Conservation (phyloP, 179 eudicot genomes). For the Beta macrorhiza region DNA sequence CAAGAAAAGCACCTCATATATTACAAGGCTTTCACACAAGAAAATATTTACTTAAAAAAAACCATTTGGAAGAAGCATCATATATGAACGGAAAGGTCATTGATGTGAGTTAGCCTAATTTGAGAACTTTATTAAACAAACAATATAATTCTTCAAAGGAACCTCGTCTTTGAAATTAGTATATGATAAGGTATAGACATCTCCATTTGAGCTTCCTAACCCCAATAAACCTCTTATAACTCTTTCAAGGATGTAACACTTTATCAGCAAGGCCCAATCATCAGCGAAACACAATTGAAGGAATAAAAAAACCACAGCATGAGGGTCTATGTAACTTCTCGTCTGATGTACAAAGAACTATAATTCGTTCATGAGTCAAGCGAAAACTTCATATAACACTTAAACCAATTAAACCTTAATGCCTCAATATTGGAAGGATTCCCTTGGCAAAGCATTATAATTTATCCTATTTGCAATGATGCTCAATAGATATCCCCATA, state of each 20-base stretch:
- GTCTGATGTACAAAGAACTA: neutral
- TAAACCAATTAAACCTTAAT: neutral
- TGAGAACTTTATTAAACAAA: neutral
- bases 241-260: neutral
- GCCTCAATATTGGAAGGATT: neutral
- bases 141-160: neutral
- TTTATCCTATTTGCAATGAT: neutral
- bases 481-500: neutral
- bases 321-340: neutral
- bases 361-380: neutral
- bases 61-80: neutral
- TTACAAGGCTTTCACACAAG: neutral
- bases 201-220: neutral
- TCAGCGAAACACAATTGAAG: too few relatives aligned
- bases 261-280: neutral
- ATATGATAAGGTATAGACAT: neutral
- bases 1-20: neutral
- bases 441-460: neutral
- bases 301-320: neutral
- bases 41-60: neutral
- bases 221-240: neutral
- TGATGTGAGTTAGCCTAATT: neutral
- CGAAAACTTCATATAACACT: neutral
- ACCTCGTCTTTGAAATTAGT: neutral
- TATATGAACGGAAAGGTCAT: neutral